Evolutionary conservation across 2,329 filamentous ascomycete genomes (phyloP).

Genomic region (Ophiocordyceps camponoti-floridani): DNA sequence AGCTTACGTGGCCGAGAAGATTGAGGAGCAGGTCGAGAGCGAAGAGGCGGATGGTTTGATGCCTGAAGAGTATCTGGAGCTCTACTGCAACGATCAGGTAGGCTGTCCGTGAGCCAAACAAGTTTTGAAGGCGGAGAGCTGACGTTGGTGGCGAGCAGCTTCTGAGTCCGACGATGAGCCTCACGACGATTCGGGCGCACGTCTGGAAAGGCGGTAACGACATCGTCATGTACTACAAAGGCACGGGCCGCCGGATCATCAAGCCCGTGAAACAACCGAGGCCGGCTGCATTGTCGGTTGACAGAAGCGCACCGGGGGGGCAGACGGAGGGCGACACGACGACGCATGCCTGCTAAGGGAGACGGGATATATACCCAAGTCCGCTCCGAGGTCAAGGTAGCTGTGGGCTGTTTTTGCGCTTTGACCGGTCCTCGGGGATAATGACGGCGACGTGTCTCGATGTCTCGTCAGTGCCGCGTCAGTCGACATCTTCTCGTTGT

Average conservation of each 20-base stretch:
- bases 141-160: conserved; percentile 20
- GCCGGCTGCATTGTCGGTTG: conserved; percentile 4
- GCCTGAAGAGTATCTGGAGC: conserved; percentile 84
- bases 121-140: background rate
- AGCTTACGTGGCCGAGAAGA: conserved; percentile 78
- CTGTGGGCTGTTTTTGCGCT: too few species aligned
- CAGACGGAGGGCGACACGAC: conserved; percentile 4
- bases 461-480: too few species aligned
- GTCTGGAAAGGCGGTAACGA: conserved; percentile 94
- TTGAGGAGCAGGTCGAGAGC: conserved; percentile 52
- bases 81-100: conserved; percentile 82
- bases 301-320: conserved; percentile 6
- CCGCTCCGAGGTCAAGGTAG: too few species aligned
- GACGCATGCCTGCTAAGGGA: conserved; percentile 1
- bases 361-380: too few species aligned
- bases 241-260: conserved; percentile 65
- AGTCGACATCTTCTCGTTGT: too few species aligned
- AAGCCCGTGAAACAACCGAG: conserved; percentile 5
- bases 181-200: conserved; percentile 83
- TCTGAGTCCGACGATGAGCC: conserved; percentile 67
- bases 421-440: too few species aligned
- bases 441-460: too few species aligned
- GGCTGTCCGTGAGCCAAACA: too few species aligned
- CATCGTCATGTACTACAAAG: conserved; percentile 76
- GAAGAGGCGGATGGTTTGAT: conserved; percentile 42